Conservation (phyloP, 106 monocot genomes). For the Apostasia shenzhenica region DNA sequence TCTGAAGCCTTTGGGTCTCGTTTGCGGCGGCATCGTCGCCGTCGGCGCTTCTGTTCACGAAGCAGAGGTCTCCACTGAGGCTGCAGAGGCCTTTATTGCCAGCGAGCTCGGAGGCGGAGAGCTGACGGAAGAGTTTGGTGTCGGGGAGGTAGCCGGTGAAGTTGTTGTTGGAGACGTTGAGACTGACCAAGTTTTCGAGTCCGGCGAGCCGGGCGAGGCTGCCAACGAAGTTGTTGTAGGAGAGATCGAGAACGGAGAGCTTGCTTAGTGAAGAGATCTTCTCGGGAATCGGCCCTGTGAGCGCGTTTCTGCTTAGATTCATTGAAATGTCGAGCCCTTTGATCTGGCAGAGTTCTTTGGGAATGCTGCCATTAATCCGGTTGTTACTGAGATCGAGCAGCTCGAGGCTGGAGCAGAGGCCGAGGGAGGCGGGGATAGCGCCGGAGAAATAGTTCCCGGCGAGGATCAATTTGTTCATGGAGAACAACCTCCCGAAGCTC, state of each 20-base stretch:
- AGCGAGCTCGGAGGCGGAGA: slow-evolving; percentile 47
- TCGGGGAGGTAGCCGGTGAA: slow-evolving; percentile 87
- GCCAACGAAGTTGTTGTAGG: slow-evolving; percentile 58
- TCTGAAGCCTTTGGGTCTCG: slow-evolving; percentile 30
- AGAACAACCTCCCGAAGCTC: slow-evolving; percentile 37
- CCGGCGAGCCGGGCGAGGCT: slow-evolving; percentile 50
- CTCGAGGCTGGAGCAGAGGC: slow-evolving; percentile 51
- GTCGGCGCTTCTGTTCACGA: slow-evolving; percentile 7
- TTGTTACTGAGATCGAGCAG: slow-evolving; percentile 83
- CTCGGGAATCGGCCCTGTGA: slow-evolving; percentile 58
- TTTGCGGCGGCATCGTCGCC: slow-evolving; percentile 8
- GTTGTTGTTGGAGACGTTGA: slow-evolving; percentile 92
- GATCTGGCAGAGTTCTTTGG: slow-evolving; percentile 59
- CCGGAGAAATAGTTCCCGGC: slow-evolving; percentile 56
- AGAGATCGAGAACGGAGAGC: slow-evolving; percentile 72
- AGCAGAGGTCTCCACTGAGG: slow-evolving; percentile 52
- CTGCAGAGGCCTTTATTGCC: slow-evolving; percentile 80
- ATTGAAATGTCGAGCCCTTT: slow-evolving; percentile 75
- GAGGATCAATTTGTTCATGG: slow-evolving; percentile 68
- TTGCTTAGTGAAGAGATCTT: slow-evolving; percentile 51
- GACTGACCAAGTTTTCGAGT: slow-evolving; percentile 66
- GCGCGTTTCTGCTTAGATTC: slow-evolving; percentile 72
- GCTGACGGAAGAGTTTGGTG: slow-evolving; percentile 85
- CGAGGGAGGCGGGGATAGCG: slow-evolving; percentile 43
- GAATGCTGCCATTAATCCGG: slow-evolving; percentile 51